These are phyloP conservation scores for Cadophora sp. DNA, from an alignment of 2,329 filamentous ascomycete species.

Conservation along the genomic window DNA sequence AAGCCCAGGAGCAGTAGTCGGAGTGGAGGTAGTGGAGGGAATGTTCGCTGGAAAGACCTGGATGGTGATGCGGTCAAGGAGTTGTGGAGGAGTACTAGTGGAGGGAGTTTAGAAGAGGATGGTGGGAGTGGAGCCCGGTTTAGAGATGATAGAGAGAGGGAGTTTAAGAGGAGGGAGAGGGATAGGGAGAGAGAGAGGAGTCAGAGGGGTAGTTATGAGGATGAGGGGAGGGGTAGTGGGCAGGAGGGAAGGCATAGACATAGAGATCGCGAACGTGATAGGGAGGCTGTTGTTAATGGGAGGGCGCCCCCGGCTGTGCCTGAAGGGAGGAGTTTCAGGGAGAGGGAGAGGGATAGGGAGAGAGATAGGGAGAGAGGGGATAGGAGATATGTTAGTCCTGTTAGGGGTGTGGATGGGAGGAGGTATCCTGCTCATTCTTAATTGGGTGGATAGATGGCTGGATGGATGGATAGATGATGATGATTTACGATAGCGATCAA, in stretches of 20 bases:
- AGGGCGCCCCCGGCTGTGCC: slow-evolving; percentile 13
- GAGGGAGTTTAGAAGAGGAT: slow-evolving; percentile 30
- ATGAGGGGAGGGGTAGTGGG: slow-evolving; percentile 18
- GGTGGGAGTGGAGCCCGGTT: slow-evolving; percentile 18
- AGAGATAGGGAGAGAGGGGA: slow-evolving; percentile 32
- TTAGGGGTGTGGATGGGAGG: slow-evolving; percentile 43
- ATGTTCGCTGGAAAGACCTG: slow-evolving; percentile 35
- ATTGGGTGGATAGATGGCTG: not conserved
- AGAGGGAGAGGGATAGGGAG: slow-evolving; percentile 31
- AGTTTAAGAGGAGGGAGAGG: slow-evolving; percentile 22
- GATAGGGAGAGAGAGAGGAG: slow-evolving; percentile 27
- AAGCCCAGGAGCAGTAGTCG: slow-evolving; percentile 22
- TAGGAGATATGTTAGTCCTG: slow-evolving; percentile 35
- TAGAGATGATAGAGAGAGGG: slow-evolving; percentile 26
- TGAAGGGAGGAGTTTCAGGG: slow-evolving; percentile 22
- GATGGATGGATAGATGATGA: not conserved
- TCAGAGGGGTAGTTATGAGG: slow-evolving; percentile 29
- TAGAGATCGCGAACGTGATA: slow-evolving; percentile 28
- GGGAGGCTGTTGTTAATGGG: slow-evolving; percentile 11
- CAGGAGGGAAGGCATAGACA: slow-evolving; percentile 25
- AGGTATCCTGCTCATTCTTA: slow-evolving; percentile 36
- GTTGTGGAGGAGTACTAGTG: slow-evolving; percentile 37
- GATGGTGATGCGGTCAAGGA: slow-evolving; percentile 26
- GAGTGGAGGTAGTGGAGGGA: slow-evolving; percentile 22
- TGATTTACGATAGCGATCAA: not conserved